These are phyloP conservation scores for Seiridium cupressi DNA, from an alignment of 2,329 filamentous ascomycete genomes.

Conservation along the genomic window DNA sequence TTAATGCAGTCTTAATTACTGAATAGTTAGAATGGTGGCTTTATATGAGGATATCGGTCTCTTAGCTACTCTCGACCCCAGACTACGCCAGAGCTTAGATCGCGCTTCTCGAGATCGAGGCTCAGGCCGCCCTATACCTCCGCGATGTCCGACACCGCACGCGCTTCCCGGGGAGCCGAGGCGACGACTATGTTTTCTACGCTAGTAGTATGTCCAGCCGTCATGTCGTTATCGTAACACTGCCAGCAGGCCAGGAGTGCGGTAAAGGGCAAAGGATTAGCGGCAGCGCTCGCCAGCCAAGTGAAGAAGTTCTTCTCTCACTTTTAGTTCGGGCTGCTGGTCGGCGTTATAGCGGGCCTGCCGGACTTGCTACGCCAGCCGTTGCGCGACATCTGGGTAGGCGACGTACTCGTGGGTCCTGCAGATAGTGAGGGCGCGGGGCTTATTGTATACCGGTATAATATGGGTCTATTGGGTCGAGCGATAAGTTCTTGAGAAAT, in stretches of 20 bases:
- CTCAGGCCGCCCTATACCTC: conserved; percentile 29
- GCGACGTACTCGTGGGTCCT: conserved; percentile 32
- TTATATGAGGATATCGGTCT: too few species aligned
- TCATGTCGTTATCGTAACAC: conserved; percentile 32
- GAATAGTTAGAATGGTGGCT: too few species aligned
- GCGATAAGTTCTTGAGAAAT: conserved; percentile 29
- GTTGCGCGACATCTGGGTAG: conserved; percentile 33
- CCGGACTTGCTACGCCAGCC: conserved; percentile 22
- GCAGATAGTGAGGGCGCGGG: conserved; percentile 20
- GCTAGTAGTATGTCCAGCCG: conserved; percentile 34
- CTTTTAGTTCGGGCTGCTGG: conserved; percentile 33
- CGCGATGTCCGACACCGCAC: conserved; percentile 28
- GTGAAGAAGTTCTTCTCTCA: conserved; percentile 32
- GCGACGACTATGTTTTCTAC: conserved; percentile 34
- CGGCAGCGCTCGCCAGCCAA: conserved; percentile 30
- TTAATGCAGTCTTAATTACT: too few species aligned
- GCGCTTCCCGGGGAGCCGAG: conserved; percentile 24
- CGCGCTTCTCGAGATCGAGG: conserved; percentile 35
- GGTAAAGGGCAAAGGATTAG: conserved; percentile 31
- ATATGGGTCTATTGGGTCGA: conserved; percentile 32
- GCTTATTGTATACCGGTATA: conserved; percentile 31
- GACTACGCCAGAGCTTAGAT: conserved; percentile 35
- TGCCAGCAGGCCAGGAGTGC: conserved; percentile 32
- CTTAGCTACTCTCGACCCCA: conserved; percentile 6
- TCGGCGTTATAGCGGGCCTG: conserved; percentile 34